Conservation (phyloP, 345 rosid genomes). For the Limnanthes douglasii region DNA sequence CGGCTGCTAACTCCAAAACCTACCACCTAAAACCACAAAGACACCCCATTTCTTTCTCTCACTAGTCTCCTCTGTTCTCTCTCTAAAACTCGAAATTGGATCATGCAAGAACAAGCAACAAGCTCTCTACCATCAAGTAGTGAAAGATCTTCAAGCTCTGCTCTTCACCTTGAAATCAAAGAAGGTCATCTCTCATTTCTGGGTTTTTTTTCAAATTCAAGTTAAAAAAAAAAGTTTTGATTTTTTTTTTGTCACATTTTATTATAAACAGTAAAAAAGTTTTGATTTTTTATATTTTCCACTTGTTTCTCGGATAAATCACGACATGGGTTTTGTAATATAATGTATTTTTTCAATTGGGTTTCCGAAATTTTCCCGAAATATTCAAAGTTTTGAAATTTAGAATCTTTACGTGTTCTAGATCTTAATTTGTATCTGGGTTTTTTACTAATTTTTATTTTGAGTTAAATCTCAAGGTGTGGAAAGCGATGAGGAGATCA, state of each 20-base stretch:
- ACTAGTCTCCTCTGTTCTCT: too few species aligned
- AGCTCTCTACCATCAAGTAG: conserved; percentile 89
- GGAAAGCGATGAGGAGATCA: conserved; percentile 96
- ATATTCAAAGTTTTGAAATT: conserved; percentile 13
- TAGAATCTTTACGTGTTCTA: conserved; percentile 5
- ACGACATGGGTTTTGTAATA: conserved; percentile 3
- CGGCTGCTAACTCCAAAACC: too few species aligned
- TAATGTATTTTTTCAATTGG: conserved; percentile 10
- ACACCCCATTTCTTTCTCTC: too few species aligned
- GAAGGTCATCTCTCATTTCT: conserved; percentile 30
- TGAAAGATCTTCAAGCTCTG: conserved; percentile 96
- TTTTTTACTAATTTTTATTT: not conserved
- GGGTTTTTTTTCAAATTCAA: not conserved
- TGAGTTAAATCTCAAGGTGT: conserved; percentile 33
- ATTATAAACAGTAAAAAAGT: not conserved
- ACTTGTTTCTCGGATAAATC: not conserved
- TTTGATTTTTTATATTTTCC: not conserved
- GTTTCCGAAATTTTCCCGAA: conserved; percentile 4
- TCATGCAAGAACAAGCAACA: conserved; percentile 88
- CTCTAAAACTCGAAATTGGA: too few species aligned
- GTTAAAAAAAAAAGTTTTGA: too few species aligned
- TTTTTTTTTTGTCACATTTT: too few species aligned
- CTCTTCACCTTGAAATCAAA: conserved; percentile 66
- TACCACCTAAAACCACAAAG: too few species aligned
- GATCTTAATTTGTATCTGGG: not conserved